Conservation (phyloP, 768 basidiomycete genomes). For the Trametes meyenii region DNA sequence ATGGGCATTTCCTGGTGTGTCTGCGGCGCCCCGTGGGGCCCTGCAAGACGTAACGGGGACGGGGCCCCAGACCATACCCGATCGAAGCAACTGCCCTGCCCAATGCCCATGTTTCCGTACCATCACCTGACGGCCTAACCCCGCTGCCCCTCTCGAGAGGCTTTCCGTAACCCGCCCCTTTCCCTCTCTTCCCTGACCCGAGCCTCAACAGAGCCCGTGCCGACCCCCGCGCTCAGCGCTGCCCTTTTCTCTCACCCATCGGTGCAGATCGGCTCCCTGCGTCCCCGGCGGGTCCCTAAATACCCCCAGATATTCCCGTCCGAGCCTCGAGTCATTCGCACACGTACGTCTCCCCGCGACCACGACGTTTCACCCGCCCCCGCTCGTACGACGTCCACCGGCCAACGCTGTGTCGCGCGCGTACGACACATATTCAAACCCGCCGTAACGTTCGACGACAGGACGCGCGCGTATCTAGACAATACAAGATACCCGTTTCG, state of each 20-base stretch:
- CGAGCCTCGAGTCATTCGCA: background rate
- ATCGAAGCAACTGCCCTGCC: slow-evolving; percentile 4
- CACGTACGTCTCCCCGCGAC: slow-evolving; percentile 6
- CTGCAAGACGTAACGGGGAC: background rate
- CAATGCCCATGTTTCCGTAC: background rate
- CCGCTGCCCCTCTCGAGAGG: background rate
- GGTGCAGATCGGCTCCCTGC: slow-evolving; percentile 14
- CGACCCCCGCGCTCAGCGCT: slow-evolving; percentile 7
- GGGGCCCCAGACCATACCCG: slow-evolving; percentile 2
- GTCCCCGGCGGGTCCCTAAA: slow-evolving; percentile 6
- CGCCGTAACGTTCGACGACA: background rate
- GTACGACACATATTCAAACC: background rate
- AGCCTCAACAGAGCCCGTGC: slow-evolving; percentile 12
- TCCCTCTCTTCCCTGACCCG: slow-evolving; percentile 1
- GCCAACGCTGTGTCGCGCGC: background rate
- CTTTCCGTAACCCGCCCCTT: background rate
- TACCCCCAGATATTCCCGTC: slow-evolving; percentile 15
- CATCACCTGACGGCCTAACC: slow-evolving; percentile 5
- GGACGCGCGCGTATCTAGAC: slow-evolving; percentile 11
- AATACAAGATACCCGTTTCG: background rate
- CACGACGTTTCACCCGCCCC: background rate
- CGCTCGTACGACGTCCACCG: slow-evolving; percentile 7
- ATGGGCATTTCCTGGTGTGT: background rate
- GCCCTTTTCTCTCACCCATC: slow-evolving; percentile 13
- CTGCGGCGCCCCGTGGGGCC: slow-evolving; percentile 1